Evolutionary conservation across 805 yeast genomes (phyloP).

Genomic region (Pichia scutulata): DNA sequence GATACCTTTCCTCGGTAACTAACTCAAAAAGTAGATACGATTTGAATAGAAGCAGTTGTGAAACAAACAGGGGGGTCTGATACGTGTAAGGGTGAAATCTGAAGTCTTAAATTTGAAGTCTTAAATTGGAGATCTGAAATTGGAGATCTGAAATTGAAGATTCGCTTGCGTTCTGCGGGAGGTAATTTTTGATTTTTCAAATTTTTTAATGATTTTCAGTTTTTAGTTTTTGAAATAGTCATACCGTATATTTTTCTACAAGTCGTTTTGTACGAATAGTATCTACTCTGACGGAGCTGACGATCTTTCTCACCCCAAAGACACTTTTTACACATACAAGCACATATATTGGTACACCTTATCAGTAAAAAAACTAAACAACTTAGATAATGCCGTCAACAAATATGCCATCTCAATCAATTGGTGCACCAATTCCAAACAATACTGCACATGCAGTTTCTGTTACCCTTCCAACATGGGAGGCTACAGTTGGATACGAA

Average conservation of each 20-base stretch:
- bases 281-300: background rate
- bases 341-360: background rate
- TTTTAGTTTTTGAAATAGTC: background rate
- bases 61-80: too few species aligned
- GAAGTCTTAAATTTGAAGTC: background rate
- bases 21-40: too few species aligned
- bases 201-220: background rate
- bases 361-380: background rate
- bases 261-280: background rate
- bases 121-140: too few species aligned
- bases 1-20: background rate
- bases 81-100: background rate
- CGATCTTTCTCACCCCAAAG: too few species aligned
- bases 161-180: too few species aligned
- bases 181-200: too few species aligned
- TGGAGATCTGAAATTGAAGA: too few species aligned
- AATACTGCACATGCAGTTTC: slow-evolving; percentile 90
- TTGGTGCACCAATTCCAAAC: slow-evolving; percentile 85
- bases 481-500: slow-evolving; percentile 84
- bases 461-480: slow-evolving; percentile 94
- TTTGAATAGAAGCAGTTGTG: background rate
- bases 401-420: slow-evolving; percentile 30
- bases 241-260: too few species aligned
- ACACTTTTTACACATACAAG: background rate
- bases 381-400: slow-evolving; percentile 1